Evolutionary conservation across 129 eudicot species (phyloP).

Genomic region (Glebionis coronaria): DNA sequence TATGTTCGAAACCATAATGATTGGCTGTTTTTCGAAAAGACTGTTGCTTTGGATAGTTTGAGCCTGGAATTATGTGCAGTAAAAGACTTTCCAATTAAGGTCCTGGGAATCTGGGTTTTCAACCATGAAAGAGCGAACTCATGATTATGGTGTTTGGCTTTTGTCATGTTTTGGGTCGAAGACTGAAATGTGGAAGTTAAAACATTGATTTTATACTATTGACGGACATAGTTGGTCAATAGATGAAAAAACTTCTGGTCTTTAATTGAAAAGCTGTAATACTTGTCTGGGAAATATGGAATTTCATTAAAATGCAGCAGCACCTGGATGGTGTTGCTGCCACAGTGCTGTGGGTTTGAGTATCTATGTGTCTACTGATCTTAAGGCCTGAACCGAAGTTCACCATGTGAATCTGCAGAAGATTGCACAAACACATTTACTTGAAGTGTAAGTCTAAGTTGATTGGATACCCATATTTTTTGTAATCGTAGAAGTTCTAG

Average conservation of each 20-base stretch:
- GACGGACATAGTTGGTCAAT: conserved; percentile 4
- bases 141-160: conserved; percentile 19
- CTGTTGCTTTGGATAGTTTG: conserved; percentile 17
- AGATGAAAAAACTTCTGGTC: background rate
- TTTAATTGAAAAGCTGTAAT: conserved; percentile 9
- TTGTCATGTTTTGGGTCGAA: conserved; percentile 16
- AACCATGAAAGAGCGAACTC: background rate
- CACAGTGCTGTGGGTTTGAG: conserved; percentile 13
- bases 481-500: conserved; percentile 8
- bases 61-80: background rate
- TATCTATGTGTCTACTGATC: conserved; percentile 3
- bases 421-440: conserved; percentile 5
- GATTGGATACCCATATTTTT: conserved; percentile 16
- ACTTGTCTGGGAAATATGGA: conserved; percentile 17
- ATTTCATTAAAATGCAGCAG: conserved; percentile 1
- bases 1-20: background rate
- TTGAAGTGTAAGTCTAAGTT: conserved; percentile 4
- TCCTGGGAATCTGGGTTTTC: background rate
- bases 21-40: conserved; percentile 1
- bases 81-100: background rate
- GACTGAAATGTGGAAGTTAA: background rate
- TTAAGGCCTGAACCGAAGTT: conserved; percentile 6
- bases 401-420: conserved; percentile 4
- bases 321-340: conserved; percentile 5
- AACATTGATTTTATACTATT: background rate